phyloP scores from a whole-genome alignment of 495 filamentous ascomycete genomes.

The Hypoxylon lienhwacheense region DNA sequence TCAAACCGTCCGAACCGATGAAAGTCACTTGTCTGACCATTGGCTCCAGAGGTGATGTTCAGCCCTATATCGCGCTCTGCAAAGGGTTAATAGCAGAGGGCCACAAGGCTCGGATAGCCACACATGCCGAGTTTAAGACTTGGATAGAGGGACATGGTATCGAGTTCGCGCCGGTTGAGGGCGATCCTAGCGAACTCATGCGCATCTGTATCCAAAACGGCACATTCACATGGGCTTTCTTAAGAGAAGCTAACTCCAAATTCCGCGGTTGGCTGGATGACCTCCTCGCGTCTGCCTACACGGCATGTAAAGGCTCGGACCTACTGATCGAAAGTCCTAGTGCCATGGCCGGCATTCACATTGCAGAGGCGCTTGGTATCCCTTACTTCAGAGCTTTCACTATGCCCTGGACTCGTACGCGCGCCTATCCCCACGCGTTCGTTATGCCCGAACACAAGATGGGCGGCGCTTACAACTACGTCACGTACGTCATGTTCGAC shows the following conservation, averaged over 20 bases:
- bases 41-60: slow-evolving; percentile 92
- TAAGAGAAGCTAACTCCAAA: slow-evolving; percentile 82
- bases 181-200: slow-evolving; percentile 94
- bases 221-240: slow-evolving; percentile 93
- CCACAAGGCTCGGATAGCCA: slow-evolving; percentile 85
- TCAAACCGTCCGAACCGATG: slow-evolving; percentile 82
- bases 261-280: slow-evolving; percentile 95
- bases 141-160: slow-evolving; percentile 94
- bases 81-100: slow-evolving; percentile 87
- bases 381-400: slow-evolving; percentile 98
- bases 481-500: slow-evolving; percentile 97
- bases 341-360: slow-evolving; percentile 97
- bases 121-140: slow-evolving; percentile 82
- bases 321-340: slow-evolving; percentile 94
- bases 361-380: slow-evolving; percentile 91
- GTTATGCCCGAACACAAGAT: slow-evolving; percentile 91
- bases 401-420: slow-evolving; percentile 97
- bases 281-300: slow-evolving; percentile 80
- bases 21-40: slow-evolving; percentile 94
- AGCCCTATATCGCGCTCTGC: slow-evolving; percentile 96
- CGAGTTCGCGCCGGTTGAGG: slow-evolving; percentile 83
- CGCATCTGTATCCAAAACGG: slow-evolving; percentile 93
- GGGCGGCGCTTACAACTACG: slow-evolving; percentile 92
- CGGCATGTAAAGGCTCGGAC: slow-evolving; percentile 82
- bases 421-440: slow-evolving; percentile 97